Base-by-base conservation (phyloP, 1,284 basidiomycete genomes). In the Apiotrichum sp. region DNA sequence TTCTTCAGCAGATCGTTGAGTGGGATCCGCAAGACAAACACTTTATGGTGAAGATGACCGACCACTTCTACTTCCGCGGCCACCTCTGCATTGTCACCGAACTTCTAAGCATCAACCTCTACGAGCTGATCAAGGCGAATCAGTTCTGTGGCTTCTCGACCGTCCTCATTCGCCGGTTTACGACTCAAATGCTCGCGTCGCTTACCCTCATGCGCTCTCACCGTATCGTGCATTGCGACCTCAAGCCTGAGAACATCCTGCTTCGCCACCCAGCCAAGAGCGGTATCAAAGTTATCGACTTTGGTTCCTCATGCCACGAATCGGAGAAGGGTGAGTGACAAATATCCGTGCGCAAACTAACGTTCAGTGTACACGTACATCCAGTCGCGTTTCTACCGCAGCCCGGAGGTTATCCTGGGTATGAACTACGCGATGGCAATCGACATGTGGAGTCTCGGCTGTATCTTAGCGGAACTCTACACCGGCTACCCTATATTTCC, bases 401-500 rank as follows among this genome's bases (percentile, higher is more conserved):
- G 90, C 14, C 96, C 95, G 2, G 96, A 98, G 78, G 95, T 99
- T 33, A 83, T 99, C n/a, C 81, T 99, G 22, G 93, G 93, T 14
- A 86, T 97, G 77, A 87, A 93, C 31, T 98, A 99, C 76, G 92
- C 87, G 32, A 87, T 93, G 53, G 84, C 91, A 0, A 86, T 99
- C 58, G 96, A 99, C 74, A 87, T 98, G 85, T 99, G 96, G 96
- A 93, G 89, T 79, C 78, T 99, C 62, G 96, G 95, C 29, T 98
- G 96, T 69, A 99, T 98, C 64, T 80, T 98, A 51, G 95, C 93
- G 22, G 96, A 99, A 77, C 80, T 99, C 44, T 96, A 90, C 77
- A 98, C 96, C n/a, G 96, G 96, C 1, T 97, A 93, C 74, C 96
- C 96, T 0, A 93, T 98, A 68, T 98, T 98, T 78, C 95, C 95